Conservation (phyloP, 1,284 basidiomycete genomes). For the Dichomitus squalens region DNA sequence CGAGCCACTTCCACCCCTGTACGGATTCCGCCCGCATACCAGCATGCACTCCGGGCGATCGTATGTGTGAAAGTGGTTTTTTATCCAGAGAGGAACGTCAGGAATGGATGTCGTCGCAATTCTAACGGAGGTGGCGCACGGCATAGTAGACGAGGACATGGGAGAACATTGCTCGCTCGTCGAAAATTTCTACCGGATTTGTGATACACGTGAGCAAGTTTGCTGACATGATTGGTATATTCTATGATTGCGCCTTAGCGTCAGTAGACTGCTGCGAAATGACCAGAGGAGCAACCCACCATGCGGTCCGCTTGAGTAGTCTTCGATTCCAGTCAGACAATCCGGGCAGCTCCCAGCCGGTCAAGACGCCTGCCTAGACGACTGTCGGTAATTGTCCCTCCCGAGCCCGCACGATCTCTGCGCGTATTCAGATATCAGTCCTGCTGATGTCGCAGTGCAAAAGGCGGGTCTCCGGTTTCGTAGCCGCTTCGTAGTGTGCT, state of each 20-base stretch:
- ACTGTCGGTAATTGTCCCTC: neutral
- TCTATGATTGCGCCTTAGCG: neutral
- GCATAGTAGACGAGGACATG: slow-evolving; percentile 9
- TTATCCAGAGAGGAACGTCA: too few species aligned
- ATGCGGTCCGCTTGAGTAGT: neutral
- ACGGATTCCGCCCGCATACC: neutral
- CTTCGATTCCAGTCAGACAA: neutral
- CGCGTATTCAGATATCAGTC: slow-evolving; percentile 2
- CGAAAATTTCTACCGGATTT: neutral
- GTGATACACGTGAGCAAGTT: neutral
- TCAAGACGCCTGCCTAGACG: slow-evolving; percentile 1
- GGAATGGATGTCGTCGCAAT: neutral
- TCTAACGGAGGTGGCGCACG: slow-evolving; percentile 4
- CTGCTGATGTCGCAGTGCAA: slow-evolving; percentile 7
- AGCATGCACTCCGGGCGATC: neutral
- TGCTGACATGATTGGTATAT: slow-evolving; percentile 7
- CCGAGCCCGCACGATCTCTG: neutral
- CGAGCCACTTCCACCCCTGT: neutral
- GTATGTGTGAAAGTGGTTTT: neutral
- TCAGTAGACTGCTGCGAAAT: neutral
- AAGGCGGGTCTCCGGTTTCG: neutral
- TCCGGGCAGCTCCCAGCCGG: slow-evolving; percentile 1
- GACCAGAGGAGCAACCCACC: neutral
- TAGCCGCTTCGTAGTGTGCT: slow-evolving; percentile 10
- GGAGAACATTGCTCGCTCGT: slow-evolving; percentile 12